These are phyloP conservation scores for Fusarium ambrosium DNA, from an alignment of 2,329 filamentous ascomycete species.

Conservation along the genomic window DNA sequence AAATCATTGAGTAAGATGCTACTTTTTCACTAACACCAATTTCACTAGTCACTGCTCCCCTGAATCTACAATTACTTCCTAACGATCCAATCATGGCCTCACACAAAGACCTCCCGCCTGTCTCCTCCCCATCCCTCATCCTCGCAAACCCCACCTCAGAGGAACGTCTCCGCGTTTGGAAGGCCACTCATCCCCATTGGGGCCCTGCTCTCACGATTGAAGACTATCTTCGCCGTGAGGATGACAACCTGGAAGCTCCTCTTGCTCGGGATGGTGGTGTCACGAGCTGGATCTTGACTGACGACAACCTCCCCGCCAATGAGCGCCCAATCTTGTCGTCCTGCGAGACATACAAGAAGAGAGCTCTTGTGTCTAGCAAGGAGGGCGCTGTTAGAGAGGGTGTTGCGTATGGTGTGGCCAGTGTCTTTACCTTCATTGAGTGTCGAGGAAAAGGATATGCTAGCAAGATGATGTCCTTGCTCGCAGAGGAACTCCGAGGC, in stretches of 20 bases:
- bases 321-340: slow-evolving; percentile 70
- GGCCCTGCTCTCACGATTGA: slow-evolving; percentile 66
- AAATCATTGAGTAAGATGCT: neutral
- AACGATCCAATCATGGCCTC: slow-evolving; percentile 33
- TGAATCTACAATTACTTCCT: neutral
- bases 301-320: slow-evolving; percentile 53
- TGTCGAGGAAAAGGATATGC: slow-evolving; percentile 83
- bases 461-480: slow-evolving; percentile 77
- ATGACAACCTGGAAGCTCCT: slow-evolving; percentile 68
- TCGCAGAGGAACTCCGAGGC: slow-evolving; percentile 61
- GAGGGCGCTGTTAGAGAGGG: slow-evolving; percentile 62
- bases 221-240: slow-evolving; percentile 72
- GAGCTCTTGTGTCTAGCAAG: slow-evolving; percentile 61
- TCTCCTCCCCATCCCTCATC: slow-evolving; percentile 44
- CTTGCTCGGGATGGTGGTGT: slow-evolving; percentile 71
- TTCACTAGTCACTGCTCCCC: neutral
- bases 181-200: slow-evolving; percentile 70
- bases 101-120: slow-evolving; percentile 36
- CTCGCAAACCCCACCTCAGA: slow-evolving; percentile 69
- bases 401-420: slow-evolving; percentile 80
- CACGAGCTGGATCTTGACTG: slow-evolving; percentile 74
- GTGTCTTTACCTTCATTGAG: slow-evolving; percentile 80
- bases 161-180: slow-evolving; percentile 69
- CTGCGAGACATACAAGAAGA: slow-evolving; percentile 75
- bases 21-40: neutral